A percentile compares a stretch with the other conserved stretches of the same genome.
Evolutionary conservation across 139 green algal species (phyloP).

Genomic region (Tetradesmus lagerheimii): DNA sequence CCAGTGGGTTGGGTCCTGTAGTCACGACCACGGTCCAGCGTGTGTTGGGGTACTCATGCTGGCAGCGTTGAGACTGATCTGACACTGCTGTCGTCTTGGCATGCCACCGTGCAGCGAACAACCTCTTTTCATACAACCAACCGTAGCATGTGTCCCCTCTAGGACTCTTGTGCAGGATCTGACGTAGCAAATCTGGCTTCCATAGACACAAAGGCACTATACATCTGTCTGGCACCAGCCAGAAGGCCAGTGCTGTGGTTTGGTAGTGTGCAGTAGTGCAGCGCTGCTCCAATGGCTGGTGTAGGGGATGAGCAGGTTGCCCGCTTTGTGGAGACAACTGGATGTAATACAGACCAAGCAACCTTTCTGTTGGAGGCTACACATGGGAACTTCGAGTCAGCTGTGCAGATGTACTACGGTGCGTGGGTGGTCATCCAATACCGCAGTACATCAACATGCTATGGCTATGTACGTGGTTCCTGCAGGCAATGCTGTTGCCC

Average conservation of each 20-base stretch:
- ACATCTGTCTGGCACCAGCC: neutral
- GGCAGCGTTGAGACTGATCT: neutral
- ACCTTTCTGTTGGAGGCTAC: constrained; percentile 67
- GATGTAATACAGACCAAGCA: constrained; percentile 56
- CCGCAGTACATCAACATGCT: neutral
- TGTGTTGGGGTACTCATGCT: neutral
- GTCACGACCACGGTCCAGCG: neutral
- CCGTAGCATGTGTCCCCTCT: neutral
- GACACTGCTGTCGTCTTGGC: neutral
- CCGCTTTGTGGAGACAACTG: constrained; percentile 61
- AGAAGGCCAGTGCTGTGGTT: neutral
- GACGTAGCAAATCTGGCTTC: neutral
- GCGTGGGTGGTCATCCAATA: neutral
- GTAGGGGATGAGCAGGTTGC: constrained; percentile 39
- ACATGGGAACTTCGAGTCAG: constrained; percentile 60
- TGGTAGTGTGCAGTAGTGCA: neutral
- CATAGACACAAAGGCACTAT: neutral
- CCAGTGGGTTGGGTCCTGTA: neutral
- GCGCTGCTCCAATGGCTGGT: neutral
- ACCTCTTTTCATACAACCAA: neutral
- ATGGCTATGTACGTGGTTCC: neutral
- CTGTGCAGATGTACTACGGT: constrained; percentile 48
- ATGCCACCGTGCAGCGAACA: neutral
- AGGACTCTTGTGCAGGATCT: neutral
- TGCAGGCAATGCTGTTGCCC: neutral